Evolutionary conservation across 371 early-diverging fungal genomes (phyloP), one percentile per base, ranked within the genome.

Genomic region (Smittium mucronatum): DNA sequence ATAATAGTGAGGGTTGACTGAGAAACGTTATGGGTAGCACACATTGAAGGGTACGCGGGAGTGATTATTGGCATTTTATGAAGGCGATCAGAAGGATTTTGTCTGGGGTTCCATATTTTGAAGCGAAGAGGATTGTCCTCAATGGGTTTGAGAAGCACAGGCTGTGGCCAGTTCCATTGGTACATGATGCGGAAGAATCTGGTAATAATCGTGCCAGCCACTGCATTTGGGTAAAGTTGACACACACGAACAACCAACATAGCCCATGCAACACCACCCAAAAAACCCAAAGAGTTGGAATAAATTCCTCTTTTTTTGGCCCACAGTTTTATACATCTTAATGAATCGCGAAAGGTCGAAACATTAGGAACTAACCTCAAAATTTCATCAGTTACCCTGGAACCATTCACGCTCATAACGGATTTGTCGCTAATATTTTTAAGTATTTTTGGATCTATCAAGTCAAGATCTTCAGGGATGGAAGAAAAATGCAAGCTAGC

Each of bases 51-150:
- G 76, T 99, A 99, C 0, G 98, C 98, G 5, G 99, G 99, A 17
- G 99, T 99, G 71, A 99, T 99, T 65, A 99, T 92, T 0, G 99
- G 99, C 99, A 99, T 99, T 34, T 88, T 85, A 77, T 99, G 99
- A 25, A 83, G 86, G 69, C 82, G 83, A 75, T 99, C 99, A 8
- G 87, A 80, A 0, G 90, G 88, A 81, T 97, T 92, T 0, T 93
- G 71, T 82, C 86, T 86, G 63, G 99, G 99, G 77, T 99, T 99
- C 99, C 99, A 99, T 1, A 98, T 94, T 68, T 94, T 87, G 11
- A 97, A 88, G 58, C 89, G 88, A 28, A 95, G 83, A 0, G 95
- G 91, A 1, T 94, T 94, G 60, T 94, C 93, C 71, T 95, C 96
- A 36, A 98, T 91, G 1, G 82, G 84, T 72, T 93, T 94, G 30